Percentiles rank a stretch among this genome's conserved stretches.
phyloP scores from a whole-genome alignment of 805 yeast species.

The Spathaspora girioi region DNA sequence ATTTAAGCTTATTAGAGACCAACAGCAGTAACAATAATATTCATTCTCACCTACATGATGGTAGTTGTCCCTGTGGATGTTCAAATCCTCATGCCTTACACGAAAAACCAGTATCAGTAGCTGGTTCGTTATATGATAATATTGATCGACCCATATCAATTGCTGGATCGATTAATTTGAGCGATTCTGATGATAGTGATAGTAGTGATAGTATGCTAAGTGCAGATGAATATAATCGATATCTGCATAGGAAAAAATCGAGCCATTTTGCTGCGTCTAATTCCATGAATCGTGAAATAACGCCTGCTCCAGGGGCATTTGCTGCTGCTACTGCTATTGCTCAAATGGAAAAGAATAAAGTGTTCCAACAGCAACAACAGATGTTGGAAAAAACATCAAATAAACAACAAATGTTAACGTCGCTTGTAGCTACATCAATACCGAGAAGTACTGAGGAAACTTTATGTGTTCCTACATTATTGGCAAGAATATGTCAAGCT shows the following conservation, averaged over 20 bases:
- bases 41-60: constrained; percentile 22
- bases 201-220: constrained; percentile 24
- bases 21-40: constrained; percentile 12
- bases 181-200: constrained; percentile 31
- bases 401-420: constrained; percentile 36
- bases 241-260: background rate
- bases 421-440: constrained; percentile 61
- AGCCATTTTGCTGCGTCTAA: constrained; percentile 3
- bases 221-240: constrained; percentile 20
- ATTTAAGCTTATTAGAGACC: constrained; percentile 8
- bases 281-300: constrained; percentile 38
- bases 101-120: constrained; percentile 62
- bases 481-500: constrained; percentile 64
- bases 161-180: constrained; percentile 38
- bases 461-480: constrained; percentile 64
- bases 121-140: constrained; percentile 53
- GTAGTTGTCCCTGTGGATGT: constrained; percentile 56
- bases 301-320: constrained; percentile 70
- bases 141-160: constrained; percentile 21
- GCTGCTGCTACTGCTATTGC: constrained; percentile 63
- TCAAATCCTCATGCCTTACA: constrained; percentile 53
- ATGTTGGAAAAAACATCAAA: constrained; percentile 12
- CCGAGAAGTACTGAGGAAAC: constrained; percentile 81
- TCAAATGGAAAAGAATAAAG: constrained; percentile 43
- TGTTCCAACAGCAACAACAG: constrained; percentile 9